Evolutionary conservation across 2,329 filamentous ascomycete species (phyloP), one percentile per base, ranked within the genome.

Genomic region (Aplosporella prunicola): DNA sequence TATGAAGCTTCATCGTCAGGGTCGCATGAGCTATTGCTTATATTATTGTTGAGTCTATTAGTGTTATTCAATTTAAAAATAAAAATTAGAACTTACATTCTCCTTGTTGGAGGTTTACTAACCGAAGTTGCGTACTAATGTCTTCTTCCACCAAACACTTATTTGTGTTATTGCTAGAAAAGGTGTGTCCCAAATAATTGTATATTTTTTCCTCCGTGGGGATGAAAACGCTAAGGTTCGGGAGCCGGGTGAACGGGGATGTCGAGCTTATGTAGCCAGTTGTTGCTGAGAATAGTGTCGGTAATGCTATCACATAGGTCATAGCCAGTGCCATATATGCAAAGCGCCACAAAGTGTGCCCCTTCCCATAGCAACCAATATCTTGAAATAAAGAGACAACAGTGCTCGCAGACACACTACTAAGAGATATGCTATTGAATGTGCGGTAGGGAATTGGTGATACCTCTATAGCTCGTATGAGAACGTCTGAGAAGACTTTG

Each of bases 251-350:
- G n/a, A 15, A 40, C 5, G 37, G 13, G 2, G 25, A 23, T 4
- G 44, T 43, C 2, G 46, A 49, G 28, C 44, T 50, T n/a, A 56
- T 51, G 35, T 61, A 62, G 8, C 59, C 59, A 1, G 55, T 58
- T 53, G 61, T 60, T 9, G 59, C 59, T 4, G 50, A 53, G 1
- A 59, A 32, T 4, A 57, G 45, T 14, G 56, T 53, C 1, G 56
- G 57, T 14, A 60, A 48, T 10, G 40, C 41, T 1, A 60, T 34
- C 10, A 60, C 48, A 24, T 56, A 60, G 3, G 44, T 25, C 2
- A 45, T 52, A 3, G 55, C 48, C 11, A 59, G 14, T 1, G 58
- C 44, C 17, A 58, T 50, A 46, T 56, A 62, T 10, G 55, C 41
- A n/a, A 60, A 55, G 4, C 53, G 50, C 17, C 44, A 42, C 15